These are phyloP conservation scores for Nothophoma quercina DNA, from an alignment of 2,329 filamentous ascomycete species.

Conservation along the genomic window DNA sequence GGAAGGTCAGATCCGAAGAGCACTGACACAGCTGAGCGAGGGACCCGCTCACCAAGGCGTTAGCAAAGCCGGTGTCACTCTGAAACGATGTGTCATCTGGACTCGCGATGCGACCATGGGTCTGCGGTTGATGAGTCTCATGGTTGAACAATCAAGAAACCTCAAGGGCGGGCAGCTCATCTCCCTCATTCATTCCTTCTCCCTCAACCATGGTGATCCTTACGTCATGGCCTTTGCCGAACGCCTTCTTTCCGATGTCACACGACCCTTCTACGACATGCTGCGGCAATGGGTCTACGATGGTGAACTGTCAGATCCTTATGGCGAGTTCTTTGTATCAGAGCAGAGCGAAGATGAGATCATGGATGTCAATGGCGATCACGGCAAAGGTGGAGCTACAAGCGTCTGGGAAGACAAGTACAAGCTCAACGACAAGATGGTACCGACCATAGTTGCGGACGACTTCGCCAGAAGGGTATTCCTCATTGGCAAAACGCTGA, in stretches of 20 bases:
- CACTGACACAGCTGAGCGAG: constrained; percentile 76
- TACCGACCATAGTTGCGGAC: constrained; percentile 89
- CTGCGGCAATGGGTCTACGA: constrained; percentile 97
- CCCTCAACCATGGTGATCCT: constrained; percentile 91
- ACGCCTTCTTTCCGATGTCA: constrained; percentile 83
- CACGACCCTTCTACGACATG: constrained; percentile 95
- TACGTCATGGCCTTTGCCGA: constrained; percentile 95
- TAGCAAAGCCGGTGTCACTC: constrained; percentile 86
- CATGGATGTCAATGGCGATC: constrained; percentile 50
- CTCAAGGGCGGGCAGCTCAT: constrained; percentile 91
- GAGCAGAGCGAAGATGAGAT: constrained; percentile 71
- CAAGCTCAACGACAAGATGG: constrained; percentile 81
- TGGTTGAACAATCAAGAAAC: constrained; percentile 86
- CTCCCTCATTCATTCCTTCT: constrained; percentile 90
- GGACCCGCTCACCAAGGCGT: constrained; percentile 72
- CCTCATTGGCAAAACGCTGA: constrained; percentile 94
- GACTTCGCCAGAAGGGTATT: constrained; percentile 98
- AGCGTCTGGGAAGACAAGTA: constrained; percentile 99
- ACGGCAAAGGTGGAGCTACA: constrained; percentile 67
- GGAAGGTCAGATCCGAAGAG: constrained; percentile 88
- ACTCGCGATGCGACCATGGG: constrained; percentile 97
- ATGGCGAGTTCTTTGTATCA: constrained; percentile 91
- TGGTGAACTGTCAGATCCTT: constrained; percentile 95
- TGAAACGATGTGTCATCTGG: constrained; percentile 97
- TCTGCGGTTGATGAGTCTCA: constrained; percentile 88